Evolutionary conservation across 257 asterid genomes (phyloP).

Genomic region (Linderniella brevidens): DNA sequence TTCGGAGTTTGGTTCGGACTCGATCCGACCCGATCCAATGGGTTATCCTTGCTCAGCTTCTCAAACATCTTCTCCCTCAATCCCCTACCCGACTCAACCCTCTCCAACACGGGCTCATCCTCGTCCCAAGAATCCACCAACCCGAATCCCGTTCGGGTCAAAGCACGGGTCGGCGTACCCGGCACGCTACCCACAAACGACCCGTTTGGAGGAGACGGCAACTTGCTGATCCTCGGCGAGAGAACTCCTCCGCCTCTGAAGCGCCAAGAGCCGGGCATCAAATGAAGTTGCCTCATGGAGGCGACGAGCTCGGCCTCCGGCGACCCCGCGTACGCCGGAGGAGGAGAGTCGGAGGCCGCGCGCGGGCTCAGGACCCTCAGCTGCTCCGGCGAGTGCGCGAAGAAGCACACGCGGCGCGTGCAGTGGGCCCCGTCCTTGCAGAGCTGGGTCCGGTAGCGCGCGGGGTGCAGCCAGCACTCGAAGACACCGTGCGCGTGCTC

Average conservation of each 20-base stretch:
- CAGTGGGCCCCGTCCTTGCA: conserved; percentile 83
- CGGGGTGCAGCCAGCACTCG: conserved; percentile 92
- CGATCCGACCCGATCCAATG: conserved; percentile 31
- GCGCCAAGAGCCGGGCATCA: conserved; percentile 36
- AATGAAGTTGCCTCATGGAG: conserved; percentile 48
- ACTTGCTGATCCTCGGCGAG: conserved; percentile 21
- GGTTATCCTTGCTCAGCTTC: conserved; percentile 62
- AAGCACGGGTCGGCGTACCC: conserved; percentile 32
- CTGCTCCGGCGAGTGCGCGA: conserved; percentile 79
- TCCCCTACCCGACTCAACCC: conserved; percentile 70
- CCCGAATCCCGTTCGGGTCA: conserved; percentile 10
- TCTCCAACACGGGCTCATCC: conserved; percentile 67
- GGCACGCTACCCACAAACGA: conserved; percentile 50
- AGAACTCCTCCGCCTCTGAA: conserved; percentile 36
- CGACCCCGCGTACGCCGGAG: conserved; percentile 31
- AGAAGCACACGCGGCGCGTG: conserved; percentile 76
- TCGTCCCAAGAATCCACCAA: conserved; percentile 29
- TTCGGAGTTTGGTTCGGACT: too few relatives aligned
- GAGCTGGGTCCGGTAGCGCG: conserved; percentile 82
- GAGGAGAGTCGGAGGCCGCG: conserved; percentile 23
- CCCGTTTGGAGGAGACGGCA: conserved; percentile 40
- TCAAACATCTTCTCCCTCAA: conserved; percentile 60
- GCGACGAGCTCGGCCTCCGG: conserved; percentile 29
- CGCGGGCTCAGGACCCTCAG: conserved; percentile 32
- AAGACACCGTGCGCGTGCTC: conserved; percentile 91